Conservation (phyloP, 495 filamentous ascomycete genomes). For the Patellaria atrata region DNA sequence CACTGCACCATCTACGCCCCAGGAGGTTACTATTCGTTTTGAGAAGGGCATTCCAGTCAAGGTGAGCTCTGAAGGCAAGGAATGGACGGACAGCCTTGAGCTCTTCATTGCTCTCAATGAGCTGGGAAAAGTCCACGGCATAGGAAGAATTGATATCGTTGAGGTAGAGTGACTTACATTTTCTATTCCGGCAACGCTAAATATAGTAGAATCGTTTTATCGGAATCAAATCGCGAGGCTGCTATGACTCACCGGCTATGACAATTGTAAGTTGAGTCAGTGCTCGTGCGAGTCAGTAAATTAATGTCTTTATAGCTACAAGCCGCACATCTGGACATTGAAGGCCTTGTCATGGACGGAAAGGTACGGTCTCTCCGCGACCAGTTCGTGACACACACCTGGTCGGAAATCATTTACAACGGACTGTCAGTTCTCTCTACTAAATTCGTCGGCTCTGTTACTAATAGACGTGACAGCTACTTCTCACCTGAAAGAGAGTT, state of each 20-base stretch:
- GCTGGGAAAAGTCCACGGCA: slow-evolving; percentile 4
- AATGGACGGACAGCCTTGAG: slow-evolving; percentile 3
- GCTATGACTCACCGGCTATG: slow-evolving; percentile 8
- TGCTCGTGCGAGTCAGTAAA: background rate
- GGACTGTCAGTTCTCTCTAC: background rate
- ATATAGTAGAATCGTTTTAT: slow-evolving; percentile 6
- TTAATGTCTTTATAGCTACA: background rate
- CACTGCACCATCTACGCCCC: background rate
- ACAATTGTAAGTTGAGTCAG: slow-evolving; percentile 3
- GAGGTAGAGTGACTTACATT: no score
- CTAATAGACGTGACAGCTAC: slow-evolving; percentile 1
- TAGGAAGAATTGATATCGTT: slow-evolving; percentile 8
- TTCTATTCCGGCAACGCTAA: no score
- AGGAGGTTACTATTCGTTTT: slow-evolving; percentile 4
- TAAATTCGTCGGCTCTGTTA: background rate
- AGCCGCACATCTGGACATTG: slow-evolving; percentile 5
- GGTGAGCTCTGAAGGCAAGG: background rate
- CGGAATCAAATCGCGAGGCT: slow-evolving; percentile 3
- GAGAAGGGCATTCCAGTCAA: slow-evolving; percentile 6
- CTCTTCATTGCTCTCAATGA: slow-evolving; percentile 3
- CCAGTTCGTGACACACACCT: slow-evolving; percentile 4
- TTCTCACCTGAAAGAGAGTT: slow-evolving; percentile 7
- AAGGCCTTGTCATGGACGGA: slow-evolving; percentile 7
- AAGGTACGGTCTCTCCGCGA: slow-evolving; percentile 7
- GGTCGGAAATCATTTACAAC: slow-evolving; percentile 5